Evolutionary conservation across 305 asterid genomes (phyloP).

Genomic region (Fraxinus velutina): DNA sequence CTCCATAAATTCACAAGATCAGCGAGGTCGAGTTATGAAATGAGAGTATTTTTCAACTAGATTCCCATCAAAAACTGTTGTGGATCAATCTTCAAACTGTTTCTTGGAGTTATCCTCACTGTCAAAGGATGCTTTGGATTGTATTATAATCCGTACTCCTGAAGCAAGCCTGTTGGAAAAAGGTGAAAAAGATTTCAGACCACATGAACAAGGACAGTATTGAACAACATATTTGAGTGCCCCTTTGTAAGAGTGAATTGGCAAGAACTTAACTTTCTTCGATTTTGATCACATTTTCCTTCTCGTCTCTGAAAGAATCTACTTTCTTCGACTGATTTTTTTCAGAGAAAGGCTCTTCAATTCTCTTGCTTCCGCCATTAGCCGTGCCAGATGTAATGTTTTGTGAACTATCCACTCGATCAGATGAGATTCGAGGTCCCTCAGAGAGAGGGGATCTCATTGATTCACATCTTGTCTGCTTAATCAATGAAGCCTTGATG

Average conservation of each 20-base stretch:
- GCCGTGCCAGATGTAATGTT: slow-evolving; percentile 36
- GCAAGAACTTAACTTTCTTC: slow-evolving; percentile 84
- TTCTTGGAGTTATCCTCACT: slow-evolving; percentile 28
- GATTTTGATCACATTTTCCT: slow-evolving; percentile 61
- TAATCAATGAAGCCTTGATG: slow-evolving; percentile 60
- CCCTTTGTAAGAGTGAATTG: slow-evolving; percentile 1
- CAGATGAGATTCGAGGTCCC: slow-evolving; percentile 81
- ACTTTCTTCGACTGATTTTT: slow-evolving; percentile 35
- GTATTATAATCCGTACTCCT: slow-evolving; percentile 97
- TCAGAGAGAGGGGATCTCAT: slow-evolving; percentile 84
- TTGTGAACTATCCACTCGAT: slow-evolving; percentile 52
- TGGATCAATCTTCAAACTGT: slow-evolving; percentile 16
- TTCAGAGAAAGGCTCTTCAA: slow-evolving; percentile 47
- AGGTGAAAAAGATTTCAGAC: slow-evolving; percentile 26
- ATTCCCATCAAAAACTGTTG: not conserved
- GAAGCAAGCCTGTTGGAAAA: slow-evolving; percentile 83
- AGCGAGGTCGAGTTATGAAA: not conserved
- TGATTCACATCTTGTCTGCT: slow-evolving; percentile 81
- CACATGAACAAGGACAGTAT: slow-evolving; percentile 20
- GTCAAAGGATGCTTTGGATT: slow-evolving; percentile 46
- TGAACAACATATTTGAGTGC: not conserved
- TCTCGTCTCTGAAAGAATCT: slow-evolving; percentile 48
- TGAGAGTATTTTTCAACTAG: not conserved
- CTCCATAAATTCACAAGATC: not conserved
- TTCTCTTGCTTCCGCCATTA: slow-evolving; percentile 76